Percentiles rank a stretch among this genome's conserved stretches.
Evolutionary conservation across 2,329 filamentous ascomycete species (phyloP).

Genomic region (Decorospora gaudefroyi): DNA sequence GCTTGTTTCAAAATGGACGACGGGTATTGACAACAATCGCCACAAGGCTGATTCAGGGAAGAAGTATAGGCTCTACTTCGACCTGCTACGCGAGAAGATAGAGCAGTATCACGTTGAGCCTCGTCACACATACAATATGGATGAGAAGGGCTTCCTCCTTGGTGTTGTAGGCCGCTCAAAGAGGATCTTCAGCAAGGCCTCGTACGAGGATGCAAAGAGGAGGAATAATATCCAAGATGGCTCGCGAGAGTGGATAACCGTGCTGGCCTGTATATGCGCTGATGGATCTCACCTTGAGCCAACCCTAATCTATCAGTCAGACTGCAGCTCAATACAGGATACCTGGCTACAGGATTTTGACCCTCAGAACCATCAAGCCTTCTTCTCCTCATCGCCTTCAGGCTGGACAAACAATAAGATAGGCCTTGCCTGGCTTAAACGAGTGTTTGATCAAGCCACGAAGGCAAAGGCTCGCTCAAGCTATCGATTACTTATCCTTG

Average conservation of each 20-base stretch:
- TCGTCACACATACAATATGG: constrained; percentile 9
- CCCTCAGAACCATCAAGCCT: no score
- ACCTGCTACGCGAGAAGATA: constrained; percentile 10
- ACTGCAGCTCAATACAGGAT: background rate
- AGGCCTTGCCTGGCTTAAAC: no score
- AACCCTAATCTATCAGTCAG: background rate
- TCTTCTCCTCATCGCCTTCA: no score
- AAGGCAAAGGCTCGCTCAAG: background rate
- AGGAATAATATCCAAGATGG: constrained; percentile 5
- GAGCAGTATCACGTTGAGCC: constrained; percentile 5
- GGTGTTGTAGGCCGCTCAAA: background rate
- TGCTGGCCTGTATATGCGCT: constrained; percentile 1
- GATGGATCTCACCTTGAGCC: constrained; percentile 3
- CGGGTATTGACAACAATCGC: constrained; percentile 10
- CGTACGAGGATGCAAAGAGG: background rate
- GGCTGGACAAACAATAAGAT: no score
- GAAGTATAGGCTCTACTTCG: constrained; percentile 16
- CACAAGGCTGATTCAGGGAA: constrained; percentile 12
- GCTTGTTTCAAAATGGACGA: constrained; percentile 10
- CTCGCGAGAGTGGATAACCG: constrained; percentile 2
- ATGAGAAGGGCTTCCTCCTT: background rate
- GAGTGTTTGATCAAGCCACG: no score
- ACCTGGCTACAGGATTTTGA: no score
- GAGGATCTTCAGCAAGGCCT: constrained; percentile 6
- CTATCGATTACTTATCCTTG: background rate